Conservation (phyloP, 352 stramenopile genomes). For the Phytophthora melonis region DNA sequence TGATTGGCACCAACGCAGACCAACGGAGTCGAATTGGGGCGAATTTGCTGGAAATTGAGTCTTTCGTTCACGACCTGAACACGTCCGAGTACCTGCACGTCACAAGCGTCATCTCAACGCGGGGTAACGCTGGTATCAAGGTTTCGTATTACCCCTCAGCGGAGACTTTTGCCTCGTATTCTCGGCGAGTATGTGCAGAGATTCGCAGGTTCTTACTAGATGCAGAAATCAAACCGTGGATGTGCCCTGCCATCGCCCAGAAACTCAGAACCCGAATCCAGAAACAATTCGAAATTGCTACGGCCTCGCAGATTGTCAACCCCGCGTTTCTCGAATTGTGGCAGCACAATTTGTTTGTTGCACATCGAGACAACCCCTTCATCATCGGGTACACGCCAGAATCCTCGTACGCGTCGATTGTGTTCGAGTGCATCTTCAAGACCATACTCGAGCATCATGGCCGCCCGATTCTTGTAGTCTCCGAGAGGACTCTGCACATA, state of each 20-base stretch:
- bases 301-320: neutral
- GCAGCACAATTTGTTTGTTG: constrained; percentile 37
- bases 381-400: constrained; percentile 35
- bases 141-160: constrained; percentile 26
- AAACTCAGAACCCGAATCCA: constrained; percentile 22
- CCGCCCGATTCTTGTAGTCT: constrained; percentile 41
- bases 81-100: neutral
- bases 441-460: constrained; percentile 28
- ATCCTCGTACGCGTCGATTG: constrained; percentile 11
- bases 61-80: constrained; percentile 35
- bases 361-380: constrained; percentile 9
- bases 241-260: constrained; percentile 5
- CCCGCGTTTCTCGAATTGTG: constrained; percentile 30
- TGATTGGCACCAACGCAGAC: neutral
- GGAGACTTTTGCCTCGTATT: constrained; percentile 25
- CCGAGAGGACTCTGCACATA: constrained; percentile 20
- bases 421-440: constrained; percentile 50
- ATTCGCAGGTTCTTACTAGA: neutral
- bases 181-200: constrained; percentile 13
- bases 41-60: constrained; percentile 4
- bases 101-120: constrained; percentile 15
- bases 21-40: neutral
- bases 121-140: constrained; percentile 15
- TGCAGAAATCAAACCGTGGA: neutral
- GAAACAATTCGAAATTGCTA: constrained; percentile 1